Evolutionary conservation across 495 filamentous ascomycete species (phyloP).

Genomic region (Penicillium bovifimosum): DNA sequence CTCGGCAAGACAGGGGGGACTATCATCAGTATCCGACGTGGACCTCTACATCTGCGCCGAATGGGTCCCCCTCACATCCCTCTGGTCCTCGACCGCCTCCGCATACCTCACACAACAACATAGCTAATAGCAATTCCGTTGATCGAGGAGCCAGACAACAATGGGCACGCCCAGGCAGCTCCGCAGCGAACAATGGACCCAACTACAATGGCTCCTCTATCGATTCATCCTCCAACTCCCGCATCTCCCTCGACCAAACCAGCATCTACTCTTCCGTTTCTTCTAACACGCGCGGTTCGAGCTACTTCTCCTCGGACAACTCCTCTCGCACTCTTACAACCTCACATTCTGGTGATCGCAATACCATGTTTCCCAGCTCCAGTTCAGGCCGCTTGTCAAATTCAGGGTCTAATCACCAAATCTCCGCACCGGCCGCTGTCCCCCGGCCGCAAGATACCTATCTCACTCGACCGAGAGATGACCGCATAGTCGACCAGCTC

Average conservation of each 20-base stretch:
- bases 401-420: slow-evolving; percentile 26
- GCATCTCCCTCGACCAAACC: slow-evolving; percentile 63
- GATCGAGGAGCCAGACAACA: slow-evolving; percentile 66
- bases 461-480: slow-evolving; percentile 70
- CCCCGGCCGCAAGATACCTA: slow-evolving; percentile 47
- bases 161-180: slow-evolving; percentile 57
- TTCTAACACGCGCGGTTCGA: slow-evolving; percentile 56
- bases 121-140: slow-evolving; percentile 58
- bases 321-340: slow-evolving; percentile 55
- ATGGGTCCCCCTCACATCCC: slow-evolving; percentile 50
- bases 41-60: slow-evolving; percentile 45
- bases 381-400: slow-evolving; percentile 32
- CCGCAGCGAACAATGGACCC: slow-evolving; percentile 47
- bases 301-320: slow-evolving; percentile 56
- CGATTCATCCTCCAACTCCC: slow-evolving; percentile 64
- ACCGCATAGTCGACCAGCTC: slow-evolving; percentile 82
- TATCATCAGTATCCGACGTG: slow-evolving; percentile 87
- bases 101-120: slow-evolving; percentile 55
- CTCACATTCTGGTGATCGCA: slow-evolving; percentile 40
- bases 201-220: slow-evolving; percentile 60
- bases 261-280: slow-evolving; percentile 59
- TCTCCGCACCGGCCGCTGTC: slow-evolving; percentile 40
- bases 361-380: slow-evolving; percentile 21
- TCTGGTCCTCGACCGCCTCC: slow-evolving; percentile 68
- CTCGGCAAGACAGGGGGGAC: slow-evolving; percentile 72